Evolutionary conservation across 1,139 yeast species (phyloP), one percentile per base, ranked within the genome.

Genomic region (Casaregolazyma lundiana): DNA sequence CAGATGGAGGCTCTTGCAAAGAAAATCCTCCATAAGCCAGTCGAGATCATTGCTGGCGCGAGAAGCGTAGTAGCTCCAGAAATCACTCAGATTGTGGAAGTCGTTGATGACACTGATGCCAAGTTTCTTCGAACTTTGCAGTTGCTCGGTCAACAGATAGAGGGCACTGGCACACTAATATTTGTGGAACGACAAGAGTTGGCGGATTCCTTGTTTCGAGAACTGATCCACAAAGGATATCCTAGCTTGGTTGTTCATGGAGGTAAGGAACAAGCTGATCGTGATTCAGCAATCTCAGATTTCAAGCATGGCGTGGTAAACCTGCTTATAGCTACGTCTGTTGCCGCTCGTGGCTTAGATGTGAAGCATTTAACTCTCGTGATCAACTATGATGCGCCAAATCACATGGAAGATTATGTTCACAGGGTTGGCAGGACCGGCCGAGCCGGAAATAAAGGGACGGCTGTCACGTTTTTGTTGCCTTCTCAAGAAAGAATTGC

Each of bases 351-450:
- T 53, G 99, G 99, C 0, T 68, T 92, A 26, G 97, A 92, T 66
- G 96, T 94, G 9, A 84, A 87, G 48, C 84, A 83, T 24, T 74
- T 92, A 30, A 80, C 80, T 47, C 66, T 89, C 38, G 97, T 92
- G 2, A 71, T 92, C 7, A 86, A 92, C 55, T 92, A 78, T 61
- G 96, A 92, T 62, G 82, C 96, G 0, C 96, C 97, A 0, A 85
- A 77, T 53, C 96, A 92, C 53, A 77, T 90, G 76, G 97, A 95
- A 53, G 98, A 94, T 62, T 92, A 92, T 60, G 95, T 94, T 5
- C 99, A 92, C 65, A 74, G 98, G 22, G 96, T 90, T 0, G 99
- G 99, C 0, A 72, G 99, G 53, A 94, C 99, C 0, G 99, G 97
- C 0, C 73, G 99, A 51, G 98, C 97, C 0, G 95, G 95, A 0